Evolutionary conservation across 163 green algal species (phyloP), one percentile per base, ranked within the genome.

Genomic region (Scenedesmus sp.): DNA sequence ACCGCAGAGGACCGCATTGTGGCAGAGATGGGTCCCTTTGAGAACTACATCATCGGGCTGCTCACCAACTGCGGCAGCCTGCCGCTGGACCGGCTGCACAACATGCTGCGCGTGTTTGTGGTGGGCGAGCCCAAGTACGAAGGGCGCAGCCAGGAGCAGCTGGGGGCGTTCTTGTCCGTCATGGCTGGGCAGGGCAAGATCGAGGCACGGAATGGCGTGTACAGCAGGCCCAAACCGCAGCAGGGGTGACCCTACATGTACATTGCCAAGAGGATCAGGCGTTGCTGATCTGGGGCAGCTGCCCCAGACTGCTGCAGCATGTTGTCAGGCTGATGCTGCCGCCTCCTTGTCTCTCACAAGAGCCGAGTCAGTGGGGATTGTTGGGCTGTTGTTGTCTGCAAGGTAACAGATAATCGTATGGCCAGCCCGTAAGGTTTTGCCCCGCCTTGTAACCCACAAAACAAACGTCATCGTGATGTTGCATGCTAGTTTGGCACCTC

Each of bases 31-130:
- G 93, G 91, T 3, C 93, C 97, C 0, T 98, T 97, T 89, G 97
- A 99, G 91, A 95, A 95, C 72, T 99, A 97, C 91, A 95, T 99
- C 81, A 94, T 98, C 70, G 97, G 97, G 68, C 98, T 99, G 96
- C 96, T 99, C 16, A 98, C 97, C n/a, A 99, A 99, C 93, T 97
- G 98, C 92, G 95, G 82, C 51, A 61, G 26, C 16, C 91, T 99
- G 84, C 93, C 97, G 0, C 84, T 98, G 56, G 97, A 99, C 44
- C 93, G 97, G 10, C 97, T 99, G 79, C 97, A 99, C 93, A 97
- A 98, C 94, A 98, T 99, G 97, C 94, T 99, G 81, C 87, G 92
- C 35, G 84, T 95, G 79, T 96, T 96, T 89, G 93, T 95, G 49
- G 90, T 95, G 33, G 72, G 90, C 2, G 84, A 92, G 82, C 89